Evolutionary conservation across 2,329 filamentous ascomycete genomes (phyloP), one percentile per base, ranked within the genome.

Genomic region (Penicillium frequentans): DNA sequence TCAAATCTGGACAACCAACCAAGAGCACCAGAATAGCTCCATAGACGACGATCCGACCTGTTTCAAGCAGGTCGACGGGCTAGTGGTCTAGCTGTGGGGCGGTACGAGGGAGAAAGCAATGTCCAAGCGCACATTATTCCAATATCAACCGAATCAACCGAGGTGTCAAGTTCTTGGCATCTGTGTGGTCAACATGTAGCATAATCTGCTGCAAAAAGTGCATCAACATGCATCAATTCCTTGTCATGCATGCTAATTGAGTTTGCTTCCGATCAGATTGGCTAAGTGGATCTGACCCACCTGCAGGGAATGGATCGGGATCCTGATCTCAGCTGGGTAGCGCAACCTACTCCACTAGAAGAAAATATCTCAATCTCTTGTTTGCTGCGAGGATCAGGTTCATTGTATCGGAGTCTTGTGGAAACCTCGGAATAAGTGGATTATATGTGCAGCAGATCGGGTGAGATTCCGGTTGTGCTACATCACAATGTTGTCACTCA

Each of bases 11-110:
- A 16, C 33, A 37, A 21, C 54, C 35, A 52, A 52, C 42, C 35
- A 37, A 21, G 19, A 27, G 7, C 3, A 37, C n/a, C 7, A 3
- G 7, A 24, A 24, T 5, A 23, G 14, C 10, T 46, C 44, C 24
- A 29, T 52, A 56, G 49, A 16, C 27, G 54, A 48, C 49, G 49
- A 56, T 56, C 54, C 24, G n/a, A 49, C 49, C 44, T 24, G 14
- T 42, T 42, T 52, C 37, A 16, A 56, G 54, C 35, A 49, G 49
- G 33, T 51, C 16, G 33, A 47, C 21, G 13, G 27, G 33, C 44
- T 56, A 56, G 49, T 42, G 23, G 10, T 21, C n/a, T 27, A 10
- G 33, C 26, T 16, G 54, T 35, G 54, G 33, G 49, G 50, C 49
- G 16, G 21, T 29, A n/a, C 43, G 49, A 49, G 39, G 39, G 24